Conservation (phyloP, 805 yeast genomes). For the Ogataea corticis region DNA sequence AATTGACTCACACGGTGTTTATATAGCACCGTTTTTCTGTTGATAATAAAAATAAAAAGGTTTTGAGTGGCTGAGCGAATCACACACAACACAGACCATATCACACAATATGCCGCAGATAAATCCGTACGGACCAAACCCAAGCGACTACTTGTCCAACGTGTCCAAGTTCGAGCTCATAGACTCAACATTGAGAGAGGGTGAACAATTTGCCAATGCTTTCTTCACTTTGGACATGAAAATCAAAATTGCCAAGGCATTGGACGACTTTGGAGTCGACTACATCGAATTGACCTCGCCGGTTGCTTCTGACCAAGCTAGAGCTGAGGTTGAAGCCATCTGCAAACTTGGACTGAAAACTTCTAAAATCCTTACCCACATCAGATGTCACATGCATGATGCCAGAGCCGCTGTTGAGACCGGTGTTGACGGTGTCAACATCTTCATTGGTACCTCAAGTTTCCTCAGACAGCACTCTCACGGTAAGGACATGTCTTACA, state of each 20-base stretch:
- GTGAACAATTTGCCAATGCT: conserved; percentile 66
- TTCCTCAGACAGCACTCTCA: conserved; percentile 57
- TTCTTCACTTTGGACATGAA: conserved; percentile 57
- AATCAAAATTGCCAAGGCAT: conserved; percentile 58
- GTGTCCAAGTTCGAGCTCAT: conserved; percentile 54
- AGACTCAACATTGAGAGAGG: conserved; percentile 62
- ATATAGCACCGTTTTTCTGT: background rate
- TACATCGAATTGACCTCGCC: conserved; percentile 62
- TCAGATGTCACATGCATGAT: conserved; percentile 63
- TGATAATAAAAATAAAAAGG: background rate
- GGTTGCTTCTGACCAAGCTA: conserved; percentile 58
- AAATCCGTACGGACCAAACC: conserved; percentile 62
- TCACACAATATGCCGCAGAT: conserved; percentile 19
- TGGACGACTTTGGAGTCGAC: conserved; percentile 62
- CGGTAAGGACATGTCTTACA: conserved; percentile 62
- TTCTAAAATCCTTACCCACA: conserved; percentile 58
- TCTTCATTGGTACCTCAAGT: conserved; percentile 60
- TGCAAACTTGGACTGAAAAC: conserved; percentile 56
- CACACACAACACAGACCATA: background rate
- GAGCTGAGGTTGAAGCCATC: conserved; percentile 58
- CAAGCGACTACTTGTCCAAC: conserved; percentile 56
- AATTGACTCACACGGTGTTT: background rate
- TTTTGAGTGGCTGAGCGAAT: background rate
- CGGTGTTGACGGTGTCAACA: conserved; percentile 64
- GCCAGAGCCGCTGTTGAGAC: conserved; percentile 62